These are phyloP conservation scores for Talaromyces thailandensis DNA, from an alignment of 495 filamentous ascomycete species.

Conservation along the genomic window DNA sequence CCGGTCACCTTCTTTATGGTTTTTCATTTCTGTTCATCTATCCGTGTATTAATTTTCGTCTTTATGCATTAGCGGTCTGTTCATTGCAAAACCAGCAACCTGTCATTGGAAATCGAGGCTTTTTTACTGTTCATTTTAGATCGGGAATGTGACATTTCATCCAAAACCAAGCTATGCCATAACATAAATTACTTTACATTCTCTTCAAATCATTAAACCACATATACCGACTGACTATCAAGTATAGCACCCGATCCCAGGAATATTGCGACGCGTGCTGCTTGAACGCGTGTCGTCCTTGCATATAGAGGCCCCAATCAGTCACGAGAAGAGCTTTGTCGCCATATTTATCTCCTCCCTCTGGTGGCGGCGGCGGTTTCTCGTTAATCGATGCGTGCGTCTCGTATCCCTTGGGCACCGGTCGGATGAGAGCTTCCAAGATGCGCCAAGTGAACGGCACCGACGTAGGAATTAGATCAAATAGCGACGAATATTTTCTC, in stretches of 20 bases:
- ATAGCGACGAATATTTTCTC: constrained; percentile 31
- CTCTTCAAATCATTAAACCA: constrained; percentile 34
- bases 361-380: background rate
- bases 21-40: background rate
- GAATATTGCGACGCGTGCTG: constrained; percentile 29
- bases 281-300: constrained; percentile 24
- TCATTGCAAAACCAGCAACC: background rate
- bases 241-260: constrained; percentile 33
- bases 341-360: constrained; percentile 13
- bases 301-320: constrained; percentile 23
- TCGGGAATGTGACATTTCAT: background rate
- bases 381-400: background rate
- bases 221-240: constrained; percentile 32
- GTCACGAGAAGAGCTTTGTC: constrained; percentile 23
- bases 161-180: background rate
- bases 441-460: constrained; percentile 29
- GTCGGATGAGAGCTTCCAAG: constrained; percentile 21
- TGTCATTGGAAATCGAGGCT: background rate
- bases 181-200: constrained; percentile 14
- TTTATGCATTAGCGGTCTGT: background rate
- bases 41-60: background rate
- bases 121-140: background rate
- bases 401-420: constrained; percentile 6
- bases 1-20: background rate
- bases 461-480: constrained; percentile 27